Percentiles rank a stretch among this genome's conserved stretches.
Conservation (phyloP, 2,329 filamentous ascomycete species). For the Fusarium metavorans region DNA sequence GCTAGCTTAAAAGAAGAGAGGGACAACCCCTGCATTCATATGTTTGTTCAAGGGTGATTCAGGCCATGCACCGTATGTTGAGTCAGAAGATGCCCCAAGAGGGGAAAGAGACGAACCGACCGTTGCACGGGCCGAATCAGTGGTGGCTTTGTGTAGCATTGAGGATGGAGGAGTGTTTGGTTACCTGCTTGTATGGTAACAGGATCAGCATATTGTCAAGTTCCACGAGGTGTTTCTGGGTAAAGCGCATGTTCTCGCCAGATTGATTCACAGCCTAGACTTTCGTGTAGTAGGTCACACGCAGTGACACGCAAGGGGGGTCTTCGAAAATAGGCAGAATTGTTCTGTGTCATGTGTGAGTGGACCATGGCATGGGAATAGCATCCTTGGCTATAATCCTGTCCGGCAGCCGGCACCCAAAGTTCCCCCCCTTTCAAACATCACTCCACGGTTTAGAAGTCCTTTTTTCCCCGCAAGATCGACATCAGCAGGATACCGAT, state of each 20-base stretch:
- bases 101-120: neutral
- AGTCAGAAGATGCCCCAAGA: neutral
- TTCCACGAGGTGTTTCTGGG: neutral
- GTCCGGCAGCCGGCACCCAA: neutral
- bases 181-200: neutral
- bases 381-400: neutral
- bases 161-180: neutral
- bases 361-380: neutral
- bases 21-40: neutral
- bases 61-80: neutral
- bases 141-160: neutral
- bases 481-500: constrained; percentile 3
- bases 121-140: neutral
- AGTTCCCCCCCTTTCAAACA: neutral
- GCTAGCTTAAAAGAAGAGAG: neutral
- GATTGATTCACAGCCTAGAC: neutral
- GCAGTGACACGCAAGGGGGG: neutral
- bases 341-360: neutral
- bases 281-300: neutral
- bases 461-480: constrained; percentile 25
- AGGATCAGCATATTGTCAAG: neutral
- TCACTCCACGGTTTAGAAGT: neutral
- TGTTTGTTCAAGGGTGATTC: neutral
- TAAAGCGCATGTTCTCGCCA: neutral
- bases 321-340: neutral